Percentiles rank a stretch among this genome's conserved stretches.
Conservation (phyloP, 345 rosid species). For the Gossypium australe region DNA sequence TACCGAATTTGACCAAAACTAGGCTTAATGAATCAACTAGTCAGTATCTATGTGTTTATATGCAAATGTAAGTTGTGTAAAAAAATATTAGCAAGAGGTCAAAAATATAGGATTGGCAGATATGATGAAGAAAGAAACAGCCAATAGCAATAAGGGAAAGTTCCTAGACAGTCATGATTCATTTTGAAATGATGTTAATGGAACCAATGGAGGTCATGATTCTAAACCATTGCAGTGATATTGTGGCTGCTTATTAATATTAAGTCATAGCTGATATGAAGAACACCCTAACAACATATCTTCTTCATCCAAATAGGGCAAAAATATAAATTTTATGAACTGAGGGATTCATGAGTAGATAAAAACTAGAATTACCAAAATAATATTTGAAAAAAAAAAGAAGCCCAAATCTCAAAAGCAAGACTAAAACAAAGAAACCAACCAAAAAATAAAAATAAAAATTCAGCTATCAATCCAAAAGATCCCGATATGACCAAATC, state of each 20-base stretch:
- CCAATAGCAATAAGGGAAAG: neutral
- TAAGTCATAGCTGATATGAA: neutral
- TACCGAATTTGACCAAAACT: neutral
- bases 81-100: neutral
- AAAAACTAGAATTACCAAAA: neutral
- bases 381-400: neutral
- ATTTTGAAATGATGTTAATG: neutral
- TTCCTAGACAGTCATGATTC: neutral
- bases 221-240: neutral
- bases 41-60: neutral
- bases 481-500: neutral
- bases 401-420: neutral
- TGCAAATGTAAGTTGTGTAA: neutral
- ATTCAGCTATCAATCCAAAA: neutral
- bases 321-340: neutral
- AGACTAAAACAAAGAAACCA: neutral
- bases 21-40: neutral
- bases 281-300: neutral
- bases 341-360: neutral
- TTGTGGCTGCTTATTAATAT: no score
- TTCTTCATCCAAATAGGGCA: neutral
- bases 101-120: conserved; percentile 1
- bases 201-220: neutral
- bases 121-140: neutral
- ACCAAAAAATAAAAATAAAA: neutral